Percentiles rank a stretch among this genome's conserved stretches.
Conservation (phyloP, 441 rosid species). For the Pelargonium fulgidum region DNA sequence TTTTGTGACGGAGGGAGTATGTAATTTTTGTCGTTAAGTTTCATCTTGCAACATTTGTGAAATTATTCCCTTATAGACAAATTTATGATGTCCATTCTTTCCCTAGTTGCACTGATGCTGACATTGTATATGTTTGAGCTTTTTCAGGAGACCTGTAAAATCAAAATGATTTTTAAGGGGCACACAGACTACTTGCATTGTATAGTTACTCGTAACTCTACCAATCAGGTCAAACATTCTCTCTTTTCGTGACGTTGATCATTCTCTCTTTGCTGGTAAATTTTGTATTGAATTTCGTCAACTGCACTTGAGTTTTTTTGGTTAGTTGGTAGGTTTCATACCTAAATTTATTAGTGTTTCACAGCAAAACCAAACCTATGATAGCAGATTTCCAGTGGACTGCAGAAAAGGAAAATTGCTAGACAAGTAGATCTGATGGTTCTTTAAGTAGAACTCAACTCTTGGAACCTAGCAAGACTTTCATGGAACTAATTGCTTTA, state of each 20-base stretch:
- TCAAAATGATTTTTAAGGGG: constrained; percentile 74
- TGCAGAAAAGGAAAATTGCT: not conserved
- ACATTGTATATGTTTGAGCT: constrained; percentile 13
- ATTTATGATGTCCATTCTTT: constrained; percentile 15
- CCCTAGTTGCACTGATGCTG: constrained; percentile 11
- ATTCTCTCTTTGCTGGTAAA: not conserved
- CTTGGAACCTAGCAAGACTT: not conserved
- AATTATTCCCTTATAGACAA: constrained; percentile 1
- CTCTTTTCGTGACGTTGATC: constrained; percentile 6
- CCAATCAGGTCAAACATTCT: constrained; percentile 55
- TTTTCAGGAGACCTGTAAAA: constrained; percentile 75
- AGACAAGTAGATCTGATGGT: constrained; percentile 3
- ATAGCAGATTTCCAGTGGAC: not conserved
- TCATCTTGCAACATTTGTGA: constrained; percentile 6
- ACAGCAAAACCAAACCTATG: not conserved
- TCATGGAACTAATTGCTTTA: not conserved
- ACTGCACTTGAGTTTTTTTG: no score
- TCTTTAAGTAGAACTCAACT: not conserved
- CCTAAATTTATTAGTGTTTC: not conserved
- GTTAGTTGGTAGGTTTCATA: not conserved
- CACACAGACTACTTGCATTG: constrained; percentile 82
- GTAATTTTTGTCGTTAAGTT: constrained; percentile 13
- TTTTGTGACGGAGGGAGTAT: not conserved
- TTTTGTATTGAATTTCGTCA: no score
- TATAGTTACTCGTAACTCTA: constrained; percentile 57